phyloP scores from a whole-genome alignment of 1,139 yeast genomes.

The Debaryomyces udenii region DNA sequence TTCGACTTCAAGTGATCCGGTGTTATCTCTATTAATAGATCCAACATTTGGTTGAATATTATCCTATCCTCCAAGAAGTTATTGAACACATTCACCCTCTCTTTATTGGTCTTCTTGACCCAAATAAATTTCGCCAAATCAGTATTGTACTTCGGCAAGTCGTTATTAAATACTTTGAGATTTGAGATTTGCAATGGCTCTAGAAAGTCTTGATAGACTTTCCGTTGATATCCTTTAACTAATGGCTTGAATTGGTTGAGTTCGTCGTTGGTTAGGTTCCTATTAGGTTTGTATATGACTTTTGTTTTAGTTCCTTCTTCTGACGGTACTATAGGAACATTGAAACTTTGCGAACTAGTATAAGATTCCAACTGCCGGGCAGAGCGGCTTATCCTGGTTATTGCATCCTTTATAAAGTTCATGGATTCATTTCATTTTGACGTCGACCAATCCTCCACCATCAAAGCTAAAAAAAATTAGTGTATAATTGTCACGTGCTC shows the following conservation, averaged over 20 bases:
- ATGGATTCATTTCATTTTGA: conserved; percentile 13
- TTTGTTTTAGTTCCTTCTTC: conserved; percentile 4
- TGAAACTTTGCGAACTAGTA: conserved; percentile 7
- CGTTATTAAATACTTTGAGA: conserved; percentile 34
- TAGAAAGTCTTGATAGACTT: conserved; percentile 38
- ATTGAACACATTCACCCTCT: conserved; percentile 25
- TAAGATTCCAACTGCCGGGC: conserved; percentile 24
- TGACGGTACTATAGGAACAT: conserved; percentile 1
- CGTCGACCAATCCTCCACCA: neutral
- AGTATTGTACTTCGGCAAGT: conserved; percentile 25
- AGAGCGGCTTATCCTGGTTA: conserved; percentile 25
- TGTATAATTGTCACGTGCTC: conserved; percentile 2
- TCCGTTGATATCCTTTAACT: conserved; percentile 24
- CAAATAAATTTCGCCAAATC: conserved; percentile 31
- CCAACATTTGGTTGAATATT: conserved; percentile 36
- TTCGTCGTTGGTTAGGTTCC: conserved; percentile 15
- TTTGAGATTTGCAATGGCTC: conserved; percentile 39
- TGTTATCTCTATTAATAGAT: conserved; percentile 33
- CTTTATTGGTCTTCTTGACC: conserved; percentile 22
- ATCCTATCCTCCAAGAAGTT: conserved; percentile 32
- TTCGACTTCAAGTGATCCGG: conserved; percentile 30
- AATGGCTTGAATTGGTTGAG: conserved; percentile 16
- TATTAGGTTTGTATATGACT: conserved; percentile 10
- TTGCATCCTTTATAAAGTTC: conserved; percentile 28
- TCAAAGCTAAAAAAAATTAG: conserved; percentile 1